Base-by-base conservation (phyloP, 2,329 filamentous ascomycete species). In the Paracamarosporium sp. region DNA sequence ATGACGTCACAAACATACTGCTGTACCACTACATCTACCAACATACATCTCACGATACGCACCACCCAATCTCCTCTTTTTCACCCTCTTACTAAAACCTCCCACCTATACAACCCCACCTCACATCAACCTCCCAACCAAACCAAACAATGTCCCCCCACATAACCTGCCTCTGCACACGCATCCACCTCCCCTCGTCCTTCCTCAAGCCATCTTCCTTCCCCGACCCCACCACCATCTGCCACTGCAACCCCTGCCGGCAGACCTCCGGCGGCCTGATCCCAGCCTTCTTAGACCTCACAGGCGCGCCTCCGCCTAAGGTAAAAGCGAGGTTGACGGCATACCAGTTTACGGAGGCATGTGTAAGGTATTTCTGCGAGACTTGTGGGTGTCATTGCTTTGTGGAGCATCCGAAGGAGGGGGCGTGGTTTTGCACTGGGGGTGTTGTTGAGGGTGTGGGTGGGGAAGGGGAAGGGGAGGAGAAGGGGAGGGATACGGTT, bases 231-330 rank as follows among this genome's bases (percentile, higher is more conserved):
- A 28, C 17, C 22, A 20, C 6, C 13, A 22, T 40, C 17, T 50
- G 47, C 22, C 47, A 50, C 33, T 50, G 47, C 31, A 50, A 50
- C 20, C 47, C 47, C 5, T 50, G 47, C 33, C 47, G 47, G 5
- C 40, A 50, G 24, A 40, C 47, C 13, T 28, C 47, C 17, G 47
- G 47, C 11, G 47, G 22, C 2, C 25, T 50, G 15, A 15, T 50
- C 4, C 47, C 47, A 15, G 33, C 47, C 5, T 50, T 40, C 33
- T 33, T 33, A 5, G 13, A 17, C 15, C 33, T 50, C 9, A 40
- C 33, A 6, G 33, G 47, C 8, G 31, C 47, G n/a, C 47, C 47
- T 27, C 22, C 33, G 5, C 20, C 12, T 3, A 33, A 40, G 4
- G 13, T 28, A 5, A 38, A 20, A 28, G 8, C 3, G 13, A 28